These are phyloP conservation scores for Pelargonium myrrhifolium DNA, from an alignment of 441 rosid genomes.

Conservation along the genomic window DNA sequence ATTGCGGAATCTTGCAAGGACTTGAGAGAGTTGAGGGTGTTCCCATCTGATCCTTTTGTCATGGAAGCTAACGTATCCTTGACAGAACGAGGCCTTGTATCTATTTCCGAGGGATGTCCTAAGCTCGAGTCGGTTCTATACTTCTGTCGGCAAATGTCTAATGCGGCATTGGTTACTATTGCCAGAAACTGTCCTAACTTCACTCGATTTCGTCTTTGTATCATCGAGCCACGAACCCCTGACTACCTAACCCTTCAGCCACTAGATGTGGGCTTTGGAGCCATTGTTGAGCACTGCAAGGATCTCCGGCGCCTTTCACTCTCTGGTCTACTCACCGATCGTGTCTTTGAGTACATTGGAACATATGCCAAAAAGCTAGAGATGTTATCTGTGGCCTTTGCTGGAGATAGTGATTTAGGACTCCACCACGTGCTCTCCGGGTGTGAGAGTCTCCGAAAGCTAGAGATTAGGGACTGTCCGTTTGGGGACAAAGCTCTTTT, in stretches of 20 bases:
- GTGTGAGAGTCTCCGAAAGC: conserved; percentile 75
- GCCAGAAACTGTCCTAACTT: conserved; percentile 78
- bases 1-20: conserved; percentile 83
- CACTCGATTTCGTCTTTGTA: conserved; percentile 69
- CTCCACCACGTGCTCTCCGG: conserved; percentile 77
- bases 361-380: conserved; percentile 69
- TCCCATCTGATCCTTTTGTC: conserved; percentile 55
- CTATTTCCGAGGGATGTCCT: conserved; percentile 72
- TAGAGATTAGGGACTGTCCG: conserved; percentile 82
- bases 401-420: conserved; percentile 71
- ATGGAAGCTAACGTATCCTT: conserved; percentile 56
- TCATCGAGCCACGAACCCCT: conserved; percentile 66
- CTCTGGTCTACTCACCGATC: conserved; percentile 70
- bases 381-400: conserved; percentile 92
- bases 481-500: conserved; percentile 77
- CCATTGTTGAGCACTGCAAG: conserved; percentile 71
- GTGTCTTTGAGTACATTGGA: conserved; percentile 73
- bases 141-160: conserved; percentile 93
- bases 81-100: conserved; percentile 81
- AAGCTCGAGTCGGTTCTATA: conserved; percentile 80
- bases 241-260: conserved; percentile 65
- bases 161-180: conserved; percentile 75
- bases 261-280: conserved; percentile 92
- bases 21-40: conserved; percentile 77
- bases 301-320: conserved; percentile 60